phyloP scores from a whole-genome alignment of 78 protist species.

The Cavenderia fasciculata region DNA sequence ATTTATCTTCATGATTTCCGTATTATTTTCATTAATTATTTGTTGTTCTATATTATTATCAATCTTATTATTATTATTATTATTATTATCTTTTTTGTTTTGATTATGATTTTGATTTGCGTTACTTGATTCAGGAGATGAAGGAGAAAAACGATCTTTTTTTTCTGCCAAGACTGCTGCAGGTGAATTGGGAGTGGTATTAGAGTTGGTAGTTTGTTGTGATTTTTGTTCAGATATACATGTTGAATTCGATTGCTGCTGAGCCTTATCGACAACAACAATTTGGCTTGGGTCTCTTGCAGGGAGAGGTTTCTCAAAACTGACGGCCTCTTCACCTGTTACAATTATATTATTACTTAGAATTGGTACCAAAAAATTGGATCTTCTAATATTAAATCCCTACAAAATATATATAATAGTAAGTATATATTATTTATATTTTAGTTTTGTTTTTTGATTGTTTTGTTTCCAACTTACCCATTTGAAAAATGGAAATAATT shows the following conservation, averaged over 20 bases:
- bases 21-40: too few species aligned
- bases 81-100: neutral
- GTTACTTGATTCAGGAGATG: neutral
- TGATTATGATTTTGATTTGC: neutral
- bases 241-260: too few species aligned
- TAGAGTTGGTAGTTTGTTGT: neutral
- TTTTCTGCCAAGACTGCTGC: neutral
- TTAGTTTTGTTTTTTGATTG: neutral
- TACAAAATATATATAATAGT: neutral
- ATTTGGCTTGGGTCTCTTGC: neutral
- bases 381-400: slow-evolving; percentile 79
- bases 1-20: too few species aligned
- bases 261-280: too few species aligned
- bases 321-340: slow-evolving; percentile 78
- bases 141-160: neutral
- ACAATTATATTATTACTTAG: slow-evolving; percentile 73
- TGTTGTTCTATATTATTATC: too few species aligned
- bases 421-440: neutral
- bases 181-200: neutral
- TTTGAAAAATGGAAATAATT: slow-evolving; percentile 74
- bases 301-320: slow-evolving; percentile 51
- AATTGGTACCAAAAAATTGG: slow-evolving; percentile 80
- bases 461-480: slow-evolving; percentile 37
- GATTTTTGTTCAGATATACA: too few species aligned
- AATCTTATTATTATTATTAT: too few species aligned